phyloP scores from a whole-genome alignment of 1,284 basidiomycete genomes.

The Naganishia albida region DNA sequence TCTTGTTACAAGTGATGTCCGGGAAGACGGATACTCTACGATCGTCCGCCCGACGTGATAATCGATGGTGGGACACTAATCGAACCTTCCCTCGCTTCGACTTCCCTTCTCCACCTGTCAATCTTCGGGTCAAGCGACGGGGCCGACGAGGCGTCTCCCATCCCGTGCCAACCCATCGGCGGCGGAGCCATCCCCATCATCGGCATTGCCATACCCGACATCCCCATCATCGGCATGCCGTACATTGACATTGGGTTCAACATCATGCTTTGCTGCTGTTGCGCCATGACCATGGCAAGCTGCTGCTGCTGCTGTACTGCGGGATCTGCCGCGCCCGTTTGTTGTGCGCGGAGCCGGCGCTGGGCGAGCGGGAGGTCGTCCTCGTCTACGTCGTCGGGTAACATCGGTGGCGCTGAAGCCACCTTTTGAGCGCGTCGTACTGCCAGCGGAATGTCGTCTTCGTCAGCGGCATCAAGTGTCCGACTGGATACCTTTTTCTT shows the following conservation, averaged over 20 bases:
- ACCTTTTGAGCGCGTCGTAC: slow-evolving; percentile 30
- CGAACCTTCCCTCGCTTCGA: slow-evolving; percentile 29
- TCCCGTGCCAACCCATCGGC: slow-evolving; percentile 1
- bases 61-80: slow-evolving; percentile 24
- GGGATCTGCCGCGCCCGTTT: neutral
- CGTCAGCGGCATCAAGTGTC: slow-evolving; percentile 39
- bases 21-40: too few relatives aligned
- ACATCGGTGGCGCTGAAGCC: neutral
- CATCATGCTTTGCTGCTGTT: slow-evolving; percentile 31
- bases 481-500: slow-evolving; percentile 20
- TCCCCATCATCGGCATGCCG: slow-evolving; percentile 27
- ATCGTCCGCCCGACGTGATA: slow-evolving; percentile 18
- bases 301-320: slow-evolving; percentile 27
- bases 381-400: slow-evolving; percentile 14
- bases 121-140: slow-evolving; percentile 32
- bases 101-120: slow-evolving; percentile 33
- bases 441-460: slow-evolving; percentile 48
- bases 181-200: slow-evolving; percentile 29
- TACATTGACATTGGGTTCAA: slow-evolving; percentile 25
- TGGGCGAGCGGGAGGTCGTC: slow-evolving; percentile 34
- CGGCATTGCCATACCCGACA: slow-evolving; percentile 31
- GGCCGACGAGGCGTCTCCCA: neutral
- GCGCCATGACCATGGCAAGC: slow-evolving; percentile 17
- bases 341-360: slow-evolving; percentile 21
- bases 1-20: too few relatives aligned